Base-by-base conservation (phyloP, 2,329 filamentous ascomycete species). In the Fusarium drepaniforme region DNA sequence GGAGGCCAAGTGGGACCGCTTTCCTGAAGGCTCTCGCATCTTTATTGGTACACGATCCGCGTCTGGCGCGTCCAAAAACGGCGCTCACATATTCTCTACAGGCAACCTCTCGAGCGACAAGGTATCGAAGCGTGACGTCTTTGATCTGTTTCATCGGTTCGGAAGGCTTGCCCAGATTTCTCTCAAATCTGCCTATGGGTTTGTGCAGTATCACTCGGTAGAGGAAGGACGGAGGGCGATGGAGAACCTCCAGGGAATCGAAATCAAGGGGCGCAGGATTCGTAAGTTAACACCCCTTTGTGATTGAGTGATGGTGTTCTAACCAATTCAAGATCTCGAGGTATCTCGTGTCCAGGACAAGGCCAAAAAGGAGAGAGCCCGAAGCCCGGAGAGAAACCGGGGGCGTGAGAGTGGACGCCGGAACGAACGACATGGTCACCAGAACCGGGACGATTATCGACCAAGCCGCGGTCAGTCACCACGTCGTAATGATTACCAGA, bases 171-270 rank as follows among this genome's bases (percentile, higher is more conserved):
- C 96, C 3, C 97, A 99, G 82, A 97, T 98, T 70, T 97, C 95
- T 1, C 94, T 98, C 78, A 98, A 98, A 83, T 95, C 97, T 75
- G 96, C 96, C 2, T 98, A 98, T 83, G 97, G 97, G 2, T 99
- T 98, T 81, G 95, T 98, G 40, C 97, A 98, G 81, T 99, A 97
- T 76, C 89, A 98, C 75, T 92, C 94, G 35, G 86, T 92, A 5
- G 87, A 89, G 3, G 93, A 96, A 79, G 97, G 95, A 74, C 87
- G 90, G 67, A 87, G 88, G 56, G 96, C 96, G 6, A 89, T 98
- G 77, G 88, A 93, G 40, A 88, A 89, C 40, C 91, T 98, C 71
- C 94, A 98, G 83, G 95, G 94, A 12, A 90, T 91, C 46, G 90
- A 95, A 74, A 91, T 98, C 42, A 91, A 94, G 80, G 96, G 96